These are phyloP conservation scores for Canavalia ensiformis DNA, from an alignment of 306 rosid genomes.

Conservation along the genomic window DNA sequence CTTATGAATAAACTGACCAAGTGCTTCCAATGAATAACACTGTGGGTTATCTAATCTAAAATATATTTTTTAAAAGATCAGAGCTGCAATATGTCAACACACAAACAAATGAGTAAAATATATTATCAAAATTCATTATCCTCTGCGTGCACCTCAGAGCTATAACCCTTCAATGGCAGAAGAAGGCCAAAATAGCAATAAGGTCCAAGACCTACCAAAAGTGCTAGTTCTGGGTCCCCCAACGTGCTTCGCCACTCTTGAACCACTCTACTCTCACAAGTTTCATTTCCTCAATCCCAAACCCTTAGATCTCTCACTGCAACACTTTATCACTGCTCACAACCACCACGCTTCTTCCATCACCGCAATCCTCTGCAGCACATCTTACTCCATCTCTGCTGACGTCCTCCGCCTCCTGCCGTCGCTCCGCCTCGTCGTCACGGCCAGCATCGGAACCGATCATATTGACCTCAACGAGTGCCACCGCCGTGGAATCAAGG, in stretches of 20 bases:
- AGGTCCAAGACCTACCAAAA: constrained; percentile 17
- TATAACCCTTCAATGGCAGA: constrained; percentile 6
- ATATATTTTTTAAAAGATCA: no score
- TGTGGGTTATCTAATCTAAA: no score
- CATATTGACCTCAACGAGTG: constrained; percentile 67
- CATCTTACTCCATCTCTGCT: not conserved
- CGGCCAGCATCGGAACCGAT: constrained; percentile 53
- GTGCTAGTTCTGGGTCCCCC: constrained; percentile 56
- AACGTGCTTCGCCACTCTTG: not conserved
- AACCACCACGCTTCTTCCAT: constrained; percentile 31
- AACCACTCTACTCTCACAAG: constrained; percentile 45
- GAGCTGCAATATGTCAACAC: no score
- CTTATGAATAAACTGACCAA: no score
- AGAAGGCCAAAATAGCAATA: not conserved
- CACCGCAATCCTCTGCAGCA: constrained; percentile 47
- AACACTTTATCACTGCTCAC: constrained; percentile 40
- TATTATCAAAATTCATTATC: no score
- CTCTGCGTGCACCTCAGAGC: no score
- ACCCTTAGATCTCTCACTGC: constrained; percentile 40
- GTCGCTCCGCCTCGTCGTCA: constrained; percentile 53
- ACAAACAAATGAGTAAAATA: no score
- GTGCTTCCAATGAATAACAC: no score
- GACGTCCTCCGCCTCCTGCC: constrained; percentile 50
- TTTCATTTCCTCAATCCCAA: constrained; percentile 48
- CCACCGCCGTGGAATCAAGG: constrained; percentile 53